Conservation (phyloP, 116 monocot species). For the Papilionanthe hybrid region DNA sequence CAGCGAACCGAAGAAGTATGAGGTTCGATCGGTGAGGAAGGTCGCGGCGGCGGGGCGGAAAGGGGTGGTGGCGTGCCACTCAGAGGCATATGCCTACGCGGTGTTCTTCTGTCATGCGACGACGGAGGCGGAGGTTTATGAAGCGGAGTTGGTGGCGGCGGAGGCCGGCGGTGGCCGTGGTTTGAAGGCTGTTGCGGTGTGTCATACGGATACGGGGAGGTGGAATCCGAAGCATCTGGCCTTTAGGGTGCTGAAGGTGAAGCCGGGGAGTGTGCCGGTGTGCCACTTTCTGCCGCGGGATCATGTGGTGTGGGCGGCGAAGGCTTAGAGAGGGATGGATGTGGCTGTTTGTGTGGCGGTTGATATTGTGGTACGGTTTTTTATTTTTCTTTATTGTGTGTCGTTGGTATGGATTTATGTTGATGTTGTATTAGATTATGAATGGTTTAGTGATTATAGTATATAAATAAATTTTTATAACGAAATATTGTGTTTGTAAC, state of each 20-base stretch:
- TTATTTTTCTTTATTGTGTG: too few species aligned
- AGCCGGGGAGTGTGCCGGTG: slow-evolving; percentile 60
- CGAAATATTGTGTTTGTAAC: too few species aligned
- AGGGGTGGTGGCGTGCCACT: slow-evolving; percentile 59
- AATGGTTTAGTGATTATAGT: too few species aligned
- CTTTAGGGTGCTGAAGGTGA: slow-evolving; percentile 60
- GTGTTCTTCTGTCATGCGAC: slow-evolving; percentile 71
- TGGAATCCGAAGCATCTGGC: slow-evolving; percentile 76
- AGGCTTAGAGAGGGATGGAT: not conserved
- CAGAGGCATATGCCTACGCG: slow-evolving; percentile 38
- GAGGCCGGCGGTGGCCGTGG: slow-evolving; percentile 30
- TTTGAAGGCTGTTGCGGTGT: slow-evolving; percentile 53
- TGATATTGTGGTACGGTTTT: not conserved
- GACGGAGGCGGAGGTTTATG: slow-evolving; percentile 28
- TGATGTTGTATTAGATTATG: not conserved
- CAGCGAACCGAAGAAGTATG: slow-evolving; percentile 34
- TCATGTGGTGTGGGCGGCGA: slow-evolving; percentile 47
- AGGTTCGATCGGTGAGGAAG: slow-evolving; percentile 11
- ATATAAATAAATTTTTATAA: too few species aligned
- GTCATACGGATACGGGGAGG: slow-evolving; percentile 57
- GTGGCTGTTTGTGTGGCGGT: too few species aligned
- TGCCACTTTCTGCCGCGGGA: slow-evolving; percentile 83
- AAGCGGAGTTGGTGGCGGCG: slow-evolving; percentile 33
- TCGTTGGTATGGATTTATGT: not conserved
- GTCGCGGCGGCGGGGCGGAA: slow-evolving; percentile 17